Evolutionary conservation across 2,329 filamentous ascomycete species (phyloP), one percentile per base, ranked within the genome.

Genomic region (Monosporascus sp.): DNA sequence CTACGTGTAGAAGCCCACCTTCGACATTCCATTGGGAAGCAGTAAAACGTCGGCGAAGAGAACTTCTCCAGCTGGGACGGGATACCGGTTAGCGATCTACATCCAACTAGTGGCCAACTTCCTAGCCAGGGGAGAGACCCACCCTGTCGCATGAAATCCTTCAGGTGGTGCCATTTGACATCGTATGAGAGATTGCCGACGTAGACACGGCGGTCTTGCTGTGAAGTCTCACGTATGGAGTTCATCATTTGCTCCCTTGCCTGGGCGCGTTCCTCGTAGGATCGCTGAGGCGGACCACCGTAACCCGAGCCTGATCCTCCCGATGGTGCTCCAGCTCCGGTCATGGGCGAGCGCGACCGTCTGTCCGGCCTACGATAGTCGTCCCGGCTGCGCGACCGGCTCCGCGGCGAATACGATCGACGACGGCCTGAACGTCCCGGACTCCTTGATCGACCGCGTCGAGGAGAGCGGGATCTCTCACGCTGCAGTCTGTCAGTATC

Each of bases 21-120:
- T 99, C 90, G 93, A 97, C 94, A 99, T 99, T 92, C 94, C 94
- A 84, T 99, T 99, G 71, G 94, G 94, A 87, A 99, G 91, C 76
- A 96, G 83, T 78, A 99, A 87, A 72, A 99, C 94, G 84, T 99
- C 94, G 80, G 94, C 94, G 80, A 96, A 99, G 79, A 97, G 86
- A 74, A 99, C 94, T 77, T 97, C 93, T 84, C 94, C 94, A 80
- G 94, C 94, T 97, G 76, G 55, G 69, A 65, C 17, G 43, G 14
- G 43, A n/a, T 47, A 45, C 60, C 65, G 63, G 73, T 78, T 68
- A 78, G 75, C 66, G 59, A 57, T 65, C 62, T 46, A 57, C 55
- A 59, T 55, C 54, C 58, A 57, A 52, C 58, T 63, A 58, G 61
- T 59, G 49, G 56, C 53, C 55, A 37, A 26, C 61, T 59, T 52